Percentiles rank a stretch among this genome's conserved stretches.
Conservation (phyloP, 2,329 filamentous ascomycete species). For the Botryotinia calthae region DNA sequence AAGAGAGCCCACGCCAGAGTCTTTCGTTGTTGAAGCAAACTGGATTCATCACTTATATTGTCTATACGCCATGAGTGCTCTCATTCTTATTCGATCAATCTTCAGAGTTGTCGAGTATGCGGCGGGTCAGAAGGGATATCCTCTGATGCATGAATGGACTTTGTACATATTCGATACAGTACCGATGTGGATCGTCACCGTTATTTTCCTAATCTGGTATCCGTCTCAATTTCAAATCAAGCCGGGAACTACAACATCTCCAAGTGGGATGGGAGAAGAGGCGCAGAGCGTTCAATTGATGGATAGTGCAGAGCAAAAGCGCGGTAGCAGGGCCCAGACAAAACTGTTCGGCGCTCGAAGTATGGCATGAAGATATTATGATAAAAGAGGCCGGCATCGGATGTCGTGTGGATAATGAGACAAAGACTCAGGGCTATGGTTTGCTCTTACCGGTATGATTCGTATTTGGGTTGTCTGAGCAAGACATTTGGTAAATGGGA, state of each 20-base stretch:
- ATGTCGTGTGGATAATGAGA: neutral
- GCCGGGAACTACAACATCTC: neutral
- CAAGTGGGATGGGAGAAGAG: neutral
- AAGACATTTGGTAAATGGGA: neutral
- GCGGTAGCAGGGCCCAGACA: neutral
- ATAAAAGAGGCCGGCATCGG: neutral
- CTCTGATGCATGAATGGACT: slow-evolving; percentile 38
- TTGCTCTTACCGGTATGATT: neutral
- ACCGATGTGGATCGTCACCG: slow-evolving; percentile 43
- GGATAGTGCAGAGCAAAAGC: neutral
- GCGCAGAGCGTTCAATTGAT: neutral
- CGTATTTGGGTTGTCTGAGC: neutral
- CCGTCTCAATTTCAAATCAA: neutral
- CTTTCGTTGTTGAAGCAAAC: slow-evolving; percentile 9
- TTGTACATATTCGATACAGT: slow-evolving; percentile 46
- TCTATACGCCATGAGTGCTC: slow-evolving; percentile 43
- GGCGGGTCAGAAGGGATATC: slow-evolving; percentile 43
- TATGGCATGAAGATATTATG: neutral
- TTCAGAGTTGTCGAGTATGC: slow-evolving; percentile 50
- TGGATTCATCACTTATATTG: slow-evolving; percentile 42
- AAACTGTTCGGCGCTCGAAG: neutral
- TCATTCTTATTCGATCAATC: slow-evolving; percentile 48
- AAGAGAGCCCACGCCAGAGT: slow-evolving; percentile 24
- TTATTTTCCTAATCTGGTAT: slow-evolving; percentile 33
- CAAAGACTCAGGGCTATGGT: neutral